Percentiles rank a stretch among this genome's conserved stretches.
These are phyloP conservation scores for Pelargonium cotyledonis DNA, from an alignment of 441 rosid species.

Conservation along the genomic window DNA sequence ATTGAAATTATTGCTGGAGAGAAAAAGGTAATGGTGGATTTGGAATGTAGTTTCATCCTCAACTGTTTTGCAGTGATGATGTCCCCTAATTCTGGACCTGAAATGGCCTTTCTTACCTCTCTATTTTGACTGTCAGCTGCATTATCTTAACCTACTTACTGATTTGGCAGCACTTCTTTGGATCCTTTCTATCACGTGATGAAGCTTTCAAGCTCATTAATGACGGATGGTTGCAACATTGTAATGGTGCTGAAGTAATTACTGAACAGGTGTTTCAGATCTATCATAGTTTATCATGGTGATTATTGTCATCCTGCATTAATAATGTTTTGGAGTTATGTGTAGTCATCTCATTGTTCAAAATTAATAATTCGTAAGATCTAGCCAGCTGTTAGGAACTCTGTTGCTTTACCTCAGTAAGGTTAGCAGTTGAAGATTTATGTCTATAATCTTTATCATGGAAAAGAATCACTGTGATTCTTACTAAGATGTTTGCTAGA, in stretches of 20 bases:
- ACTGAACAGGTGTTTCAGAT: slow-evolving; percentile 41
- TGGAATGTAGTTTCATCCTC: slow-evolving; percentile 15
- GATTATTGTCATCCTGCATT: neutral
- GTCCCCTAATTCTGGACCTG: slow-evolving; percentile 1
- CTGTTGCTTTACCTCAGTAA: no score
- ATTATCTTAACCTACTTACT: slow-evolving; percentile 21
- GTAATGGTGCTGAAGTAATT: slow-evolving; percentile 32
- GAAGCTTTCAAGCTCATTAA: slow-evolving; percentile 89
- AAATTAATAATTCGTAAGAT: no score
- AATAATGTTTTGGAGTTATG: no score
- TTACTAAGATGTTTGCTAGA: no score
- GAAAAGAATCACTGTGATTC: no score
- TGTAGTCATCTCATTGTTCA: no score
- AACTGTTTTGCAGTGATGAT: slow-evolving; percentile 11
- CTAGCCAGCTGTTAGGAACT: no score
- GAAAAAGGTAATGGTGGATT: slow-evolving; percentile 55
- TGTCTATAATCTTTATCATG: no score
- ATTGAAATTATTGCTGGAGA: slow-evolving; percentile 79
- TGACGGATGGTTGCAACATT: slow-evolving; percentile 74
- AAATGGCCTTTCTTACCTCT: slow-evolving; percentile 2
- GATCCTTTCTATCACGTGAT: slow-evolving; percentile 91
- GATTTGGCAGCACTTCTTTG: slow-evolving; percentile 75
- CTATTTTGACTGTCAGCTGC: slow-evolving; percentile 17
- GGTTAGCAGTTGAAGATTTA: no score
- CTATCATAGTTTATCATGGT: neutral